These are phyloP conservation scores for Entophlyctis luteolus DNA, from an alignment of 192 early-diverging fungal species.

Conservation along the genomic window DNA sequence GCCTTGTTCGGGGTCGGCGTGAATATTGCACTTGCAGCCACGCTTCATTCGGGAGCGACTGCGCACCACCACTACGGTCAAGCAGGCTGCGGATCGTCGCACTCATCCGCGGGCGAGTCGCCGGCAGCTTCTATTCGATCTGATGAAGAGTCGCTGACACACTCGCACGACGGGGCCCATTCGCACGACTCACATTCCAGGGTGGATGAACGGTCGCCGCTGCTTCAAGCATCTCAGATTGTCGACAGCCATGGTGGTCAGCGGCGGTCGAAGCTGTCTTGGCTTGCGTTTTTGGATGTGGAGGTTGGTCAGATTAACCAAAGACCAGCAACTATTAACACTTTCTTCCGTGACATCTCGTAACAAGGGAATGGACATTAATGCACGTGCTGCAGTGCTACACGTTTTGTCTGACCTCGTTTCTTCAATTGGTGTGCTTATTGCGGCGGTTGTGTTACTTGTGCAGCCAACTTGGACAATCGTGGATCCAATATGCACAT, in stretches of 20 bases:
- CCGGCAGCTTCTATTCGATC: conserved; percentile 2
- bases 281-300: too few species aligned
- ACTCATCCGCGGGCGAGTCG: conserved; percentile 12
- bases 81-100: conserved; percentile 1
- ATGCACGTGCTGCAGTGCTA: conserved; percentile 68
- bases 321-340: too few species aligned
- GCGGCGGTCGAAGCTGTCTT: too few species aligned
- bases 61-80: conserved; percentile 30
- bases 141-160: neutral
- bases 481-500: conserved; percentile 79
- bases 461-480: conserved; percentile 55
- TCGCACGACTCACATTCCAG: too few species aligned
- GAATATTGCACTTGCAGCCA: conserved; percentile 63
- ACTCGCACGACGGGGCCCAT: neutral
- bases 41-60: conserved; percentile 30
- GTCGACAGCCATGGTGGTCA: too few species aligned
- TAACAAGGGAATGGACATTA: conserved; percentile 29
- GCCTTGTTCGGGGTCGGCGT: conserved; percentile 71
- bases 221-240: too few species aligned
- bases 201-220: too few species aligned
- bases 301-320: too few species aligned
- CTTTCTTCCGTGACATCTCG: too few species aligned
- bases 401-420: conserved; percentile 82
- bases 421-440: conserved; percentile 73
- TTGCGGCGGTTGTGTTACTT: conserved; percentile 66